Evolutionary conservation across 352 stramenopile genomes (phyloP).

Genomic region (Phytophthora melonis): DNA sequence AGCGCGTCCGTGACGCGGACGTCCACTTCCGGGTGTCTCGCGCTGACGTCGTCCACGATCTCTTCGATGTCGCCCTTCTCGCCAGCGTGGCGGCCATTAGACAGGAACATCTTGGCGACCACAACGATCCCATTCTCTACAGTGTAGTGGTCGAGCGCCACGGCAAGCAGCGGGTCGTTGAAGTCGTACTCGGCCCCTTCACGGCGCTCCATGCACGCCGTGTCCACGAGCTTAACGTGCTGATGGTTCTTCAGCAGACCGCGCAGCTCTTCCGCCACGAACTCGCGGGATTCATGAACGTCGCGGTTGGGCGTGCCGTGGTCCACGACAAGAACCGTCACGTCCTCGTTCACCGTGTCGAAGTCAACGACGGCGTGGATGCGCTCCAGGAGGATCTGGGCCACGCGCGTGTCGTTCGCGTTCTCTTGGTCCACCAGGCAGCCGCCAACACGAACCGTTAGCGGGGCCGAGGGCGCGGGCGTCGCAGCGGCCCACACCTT

Average conservation of each 20-base stretch:
- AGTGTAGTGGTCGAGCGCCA: conserved; percentile 70
- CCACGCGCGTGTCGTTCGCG: conserved; percentile 62
- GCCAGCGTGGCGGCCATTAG: conserved; percentile 75
- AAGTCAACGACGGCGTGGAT: conserved; percentile 53
- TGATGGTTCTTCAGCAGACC: conserved; percentile 43
- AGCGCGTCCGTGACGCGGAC: conserved; percentile 75
- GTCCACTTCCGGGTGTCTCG: conserved; percentile 51
- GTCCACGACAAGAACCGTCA: conserved; percentile 80
- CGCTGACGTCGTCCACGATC: conserved; percentile 63
- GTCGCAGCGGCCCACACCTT: conserved; percentile 48
- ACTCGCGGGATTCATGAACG: conserved; percentile 72
- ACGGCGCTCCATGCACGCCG: conserved; percentile 82
- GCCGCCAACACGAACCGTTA: conserved; percentile 54
- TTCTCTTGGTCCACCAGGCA: conserved; percentile 69
- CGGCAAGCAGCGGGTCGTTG: conserved; percentile 79
- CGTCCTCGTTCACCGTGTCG: conserved; percentile 31
- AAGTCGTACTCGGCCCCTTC: conserved; percentile 81
- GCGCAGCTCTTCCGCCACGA: conserved; percentile 67
- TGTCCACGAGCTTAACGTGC: conserved; percentile 56
- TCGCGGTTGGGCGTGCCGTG: conserved; percentile 76
- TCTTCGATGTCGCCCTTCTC: conserved; percentile 83
- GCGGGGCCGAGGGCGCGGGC: conserved; percentile 14
- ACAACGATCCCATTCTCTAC: conserved; percentile 73
- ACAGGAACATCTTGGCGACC: conserved; percentile 81
- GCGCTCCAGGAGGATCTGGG: conserved; percentile 67